A percentile compares a stretch with the other conserved stretches of the same genome.
These are phyloP conservation scores for Talaromyces pinophilus DNA, from an alignment of 2,329 filamentous ascomycete species.

Conservation along the genomic window DNA sequence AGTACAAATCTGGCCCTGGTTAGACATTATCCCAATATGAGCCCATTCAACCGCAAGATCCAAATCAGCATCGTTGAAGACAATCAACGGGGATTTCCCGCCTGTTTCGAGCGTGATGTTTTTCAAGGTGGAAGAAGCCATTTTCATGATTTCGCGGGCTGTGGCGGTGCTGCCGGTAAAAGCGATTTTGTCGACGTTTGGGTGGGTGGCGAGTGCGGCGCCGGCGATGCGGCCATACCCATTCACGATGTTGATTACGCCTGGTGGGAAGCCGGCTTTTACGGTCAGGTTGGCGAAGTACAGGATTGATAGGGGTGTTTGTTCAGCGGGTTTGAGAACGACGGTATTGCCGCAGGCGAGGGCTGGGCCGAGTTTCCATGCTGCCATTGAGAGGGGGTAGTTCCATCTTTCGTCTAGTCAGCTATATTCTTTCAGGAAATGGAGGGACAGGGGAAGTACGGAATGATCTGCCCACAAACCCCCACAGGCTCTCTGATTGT, in stretches of 20 bases:
- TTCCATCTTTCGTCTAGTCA: constrained; percentile 59
- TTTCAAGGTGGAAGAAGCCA: constrained; percentile 65
- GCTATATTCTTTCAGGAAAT: not conserved
- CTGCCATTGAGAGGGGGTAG: constrained; percentile 73
- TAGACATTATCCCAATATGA: constrained; percentile 58
- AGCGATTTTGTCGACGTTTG: constrained; percentile 72
- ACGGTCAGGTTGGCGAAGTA: constrained; percentile 67
- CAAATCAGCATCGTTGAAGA: constrained; percentile 61
- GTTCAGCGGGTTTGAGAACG: constrained; percentile 60
- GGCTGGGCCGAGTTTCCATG: constrained; percentile 64
- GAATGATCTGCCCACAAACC: constrained; percentile 75
- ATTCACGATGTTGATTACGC: constrained; percentile 75
- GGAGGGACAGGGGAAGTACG: constrained; percentile 34
- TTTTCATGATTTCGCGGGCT: constrained; percentile 73
- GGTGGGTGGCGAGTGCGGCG: constrained; percentile 66
- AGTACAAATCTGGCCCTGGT: constrained; percentile 62
- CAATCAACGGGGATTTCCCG: constrained; percentile 59
- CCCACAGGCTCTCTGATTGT: constrained; percentile 75
- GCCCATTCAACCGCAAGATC: constrained; percentile 55
- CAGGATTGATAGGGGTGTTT: constrained; percentile 58
- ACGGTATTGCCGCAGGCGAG: constrained; percentile 60
- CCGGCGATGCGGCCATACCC: constrained; percentile 69
- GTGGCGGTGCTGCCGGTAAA: constrained; percentile 77
- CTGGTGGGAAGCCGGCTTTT: constrained; percentile 74
- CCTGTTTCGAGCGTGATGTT: constrained; percentile 64